Evolutionary conservation across 2,329 filamentous ascomycete species (phyloP), one percentile per base, ranked within the genome.

Genomic region (Cladosporium sp.): DNA sequence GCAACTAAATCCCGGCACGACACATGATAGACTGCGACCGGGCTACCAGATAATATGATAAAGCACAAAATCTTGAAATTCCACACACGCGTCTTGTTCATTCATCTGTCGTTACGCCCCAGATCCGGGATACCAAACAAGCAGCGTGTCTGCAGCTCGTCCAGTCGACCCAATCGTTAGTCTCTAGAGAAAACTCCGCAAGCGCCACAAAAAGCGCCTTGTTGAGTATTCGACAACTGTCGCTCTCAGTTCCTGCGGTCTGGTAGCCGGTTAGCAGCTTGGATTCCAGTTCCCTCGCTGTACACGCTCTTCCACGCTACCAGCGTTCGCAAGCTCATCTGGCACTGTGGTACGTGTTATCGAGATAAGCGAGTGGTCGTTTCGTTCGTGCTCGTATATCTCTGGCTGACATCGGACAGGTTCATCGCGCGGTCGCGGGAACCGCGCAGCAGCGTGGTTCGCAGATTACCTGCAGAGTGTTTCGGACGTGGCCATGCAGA

Each of bases 391-490:
- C 23, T 50, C 4, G 23, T 26, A 8, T 26, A 7, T 7, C 33
- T 28, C 50, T 21, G 31, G 26, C 44, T 52, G 59, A 62, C 40
- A 11, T 10, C 44, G n/a, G 16, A 37, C 64, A 88, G 86, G 82
- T 2, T 87, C 86, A 1, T 87, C 83, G 1, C 68, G 69, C 2
- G 85, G 85, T 5, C 82, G 86, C 2, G 86, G 85, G 3, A 82
- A 78, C 2, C 79, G 85, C n/a, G 80, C 83, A 1, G 84, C 83
- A 1, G 80, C 78, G 8, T 88, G 85, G 85, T 83, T 88, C 70
- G 78, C 77, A 4, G 85, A 88, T 71, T 78, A 85, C 65, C 73
- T 87, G 33, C 71, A 74, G 2, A 76, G 81, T 1, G 72, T 79
- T 40, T 71, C 73, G 0, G 80, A 84, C 65, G 69, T 57, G 0